These are phyloP conservation scores for Brassica incana DNA, from an alignment of 345 rosid genomes.

Conservation along the genomic window DNA sequence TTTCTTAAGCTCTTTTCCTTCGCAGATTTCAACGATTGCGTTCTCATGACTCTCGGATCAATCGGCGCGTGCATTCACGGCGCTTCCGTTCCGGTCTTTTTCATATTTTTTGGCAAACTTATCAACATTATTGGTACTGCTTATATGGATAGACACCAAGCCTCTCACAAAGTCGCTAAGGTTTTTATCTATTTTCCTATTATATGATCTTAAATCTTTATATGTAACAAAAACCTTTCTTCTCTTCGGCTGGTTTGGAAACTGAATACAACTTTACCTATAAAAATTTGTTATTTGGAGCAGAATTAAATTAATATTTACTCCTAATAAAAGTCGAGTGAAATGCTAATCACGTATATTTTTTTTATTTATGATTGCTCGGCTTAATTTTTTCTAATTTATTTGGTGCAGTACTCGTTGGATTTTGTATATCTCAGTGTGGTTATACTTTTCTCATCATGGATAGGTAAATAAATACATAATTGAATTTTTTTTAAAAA, in stretches of 20 bases:
- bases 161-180: constrained; percentile 90
- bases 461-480: constrained; percentile 60
- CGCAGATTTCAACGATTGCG: constrained; percentile 72
- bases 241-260: too few species aligned
- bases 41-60: constrained; percentile 82
- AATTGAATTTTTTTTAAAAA: neutral
- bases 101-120: constrained; percentile 85
- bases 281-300: neutral
- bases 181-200: constrained; percentile 35
- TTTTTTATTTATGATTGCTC: neutral
- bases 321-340: neutral
- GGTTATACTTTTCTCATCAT: constrained; percentile 84
- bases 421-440: constrained; percentile 90
- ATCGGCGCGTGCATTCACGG: constrained; percentile 86
- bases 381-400: neutral
- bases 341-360: neutral
- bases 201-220: neutral
- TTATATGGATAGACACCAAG: constrained; percentile 67
- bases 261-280: neutral
- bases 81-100: constrained; percentile 90
- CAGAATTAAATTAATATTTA: neutral
- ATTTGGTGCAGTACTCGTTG: constrained; percentile 80
- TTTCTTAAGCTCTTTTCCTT: constrained; percentile 70
- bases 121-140: constrained; percentile 79
- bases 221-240: neutral